A percentile compares a stretch with the other conserved stretches of the same genome.
Conservation (phyloP, 2,329 filamentous ascomycete species). For the Penicillium aurantiogriseum region DNA sequence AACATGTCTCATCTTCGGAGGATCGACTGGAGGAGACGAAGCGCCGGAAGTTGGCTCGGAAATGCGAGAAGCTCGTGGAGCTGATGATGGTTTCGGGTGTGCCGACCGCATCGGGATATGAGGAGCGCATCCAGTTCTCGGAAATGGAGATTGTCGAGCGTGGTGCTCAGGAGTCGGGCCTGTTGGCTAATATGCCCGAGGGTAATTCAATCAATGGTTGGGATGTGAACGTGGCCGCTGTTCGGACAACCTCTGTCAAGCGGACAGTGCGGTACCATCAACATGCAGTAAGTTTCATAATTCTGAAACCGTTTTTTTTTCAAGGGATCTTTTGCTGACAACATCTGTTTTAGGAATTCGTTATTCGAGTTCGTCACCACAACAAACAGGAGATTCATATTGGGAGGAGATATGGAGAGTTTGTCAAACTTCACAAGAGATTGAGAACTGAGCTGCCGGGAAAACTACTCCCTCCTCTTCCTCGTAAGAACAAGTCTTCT, state of each 20-base stretch:
- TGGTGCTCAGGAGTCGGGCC: slow-evolving; percentile 84
- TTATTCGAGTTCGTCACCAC: slow-evolving; percentile 79
- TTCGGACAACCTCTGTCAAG: slow-evolving; percentile 76
- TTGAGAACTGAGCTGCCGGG: slow-evolving; percentile 84
- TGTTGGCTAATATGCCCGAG: slow-evolving; percentile 83
- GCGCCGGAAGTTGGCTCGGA: slow-evolving; percentile 82
- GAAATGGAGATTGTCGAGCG: slow-evolving; percentile 96
- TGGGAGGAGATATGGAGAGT: slow-evolving; percentile 84
- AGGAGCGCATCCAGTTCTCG: slow-evolving; percentile 93
- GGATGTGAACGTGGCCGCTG: slow-evolving; percentile 93
- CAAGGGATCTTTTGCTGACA: slow-evolving; percentile 1
- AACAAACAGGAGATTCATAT: slow-evolving; percentile 75
- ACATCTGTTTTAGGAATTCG: slow-evolving; percentile 66
- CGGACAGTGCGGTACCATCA: slow-evolving; percentile 86
- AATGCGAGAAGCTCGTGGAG: slow-evolving; percentile 93
- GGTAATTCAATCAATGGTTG: slow-evolving; percentile 92
- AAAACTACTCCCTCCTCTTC: slow-evolving; percentile 80
- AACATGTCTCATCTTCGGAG: slow-evolving; percentile 95
- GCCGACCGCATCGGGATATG: slow-evolving; percentile 91
- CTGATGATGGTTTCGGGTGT: slow-evolving; percentile 99
- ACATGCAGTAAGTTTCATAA: slow-evolving; percentile 67
- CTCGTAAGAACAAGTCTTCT: slow-evolving; percentile 86
- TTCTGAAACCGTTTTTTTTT: background rate
- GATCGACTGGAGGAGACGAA: slow-evolving; percentile 96
- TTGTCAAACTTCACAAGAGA: slow-evolving; percentile 73